phyloP scores from a whole-genome alignment of 106 monocot genomes.

The Dendrobium huoshanense region DNA sequence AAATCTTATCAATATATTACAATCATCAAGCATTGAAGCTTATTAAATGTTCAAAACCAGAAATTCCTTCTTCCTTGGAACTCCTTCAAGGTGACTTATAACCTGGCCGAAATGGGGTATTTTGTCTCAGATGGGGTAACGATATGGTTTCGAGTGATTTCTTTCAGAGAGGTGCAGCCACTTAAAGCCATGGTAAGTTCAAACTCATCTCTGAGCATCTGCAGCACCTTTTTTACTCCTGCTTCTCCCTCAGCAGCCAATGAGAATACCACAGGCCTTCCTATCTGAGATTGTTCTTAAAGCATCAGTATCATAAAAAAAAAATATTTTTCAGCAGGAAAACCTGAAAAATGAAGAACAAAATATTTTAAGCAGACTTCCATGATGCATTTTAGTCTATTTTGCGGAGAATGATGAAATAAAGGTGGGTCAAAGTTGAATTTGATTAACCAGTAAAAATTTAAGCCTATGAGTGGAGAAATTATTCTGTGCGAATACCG shows the following conservation, averaged over 20 bases:
- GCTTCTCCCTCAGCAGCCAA: conserved; percentile 85
- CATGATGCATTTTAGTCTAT: neutral
- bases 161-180: conserved; percentile 73
- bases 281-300: conserved; percentile 36
- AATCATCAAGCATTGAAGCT: no score
- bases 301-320: neutral
- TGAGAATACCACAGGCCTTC: conserved; percentile 79
- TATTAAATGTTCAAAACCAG: neutral
- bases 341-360: neutral
- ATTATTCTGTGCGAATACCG: no score
- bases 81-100: conserved; percentile 22
- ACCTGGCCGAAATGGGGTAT: conserved; percentile 21
- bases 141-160: conserved; percentile 86
- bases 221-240: conserved; percentile 79
- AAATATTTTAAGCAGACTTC: neutral
- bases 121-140: conserved; percentile 34
- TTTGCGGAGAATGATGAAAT: neutral
- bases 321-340: neutral
- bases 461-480: neutral
- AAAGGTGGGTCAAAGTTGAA: neutral
- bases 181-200: conserved; percentile 86
- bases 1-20: neutral
- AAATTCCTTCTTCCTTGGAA: neutral
- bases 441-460: neutral
- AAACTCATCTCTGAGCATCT: conserved; percentile 87